Evolutionary conservation across 2,329 filamentous ascomycete species (phyloP).

Genomic region (Claviceps sp.): DNA sequence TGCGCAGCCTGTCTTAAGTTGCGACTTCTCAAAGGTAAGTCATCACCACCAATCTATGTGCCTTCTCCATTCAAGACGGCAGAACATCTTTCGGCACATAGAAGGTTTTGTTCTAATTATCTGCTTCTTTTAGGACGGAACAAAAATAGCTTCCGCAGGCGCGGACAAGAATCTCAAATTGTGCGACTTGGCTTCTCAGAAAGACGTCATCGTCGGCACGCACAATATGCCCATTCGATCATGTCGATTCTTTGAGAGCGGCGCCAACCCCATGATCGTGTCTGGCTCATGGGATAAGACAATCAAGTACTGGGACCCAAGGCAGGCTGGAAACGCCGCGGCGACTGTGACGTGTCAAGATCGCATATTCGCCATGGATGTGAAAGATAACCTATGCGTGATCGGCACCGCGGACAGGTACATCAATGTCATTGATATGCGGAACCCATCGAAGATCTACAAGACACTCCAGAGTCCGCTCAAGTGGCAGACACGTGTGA

Average conservation of each 20-base stretch:
- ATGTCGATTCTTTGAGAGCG: slow-evolving; percentile 63
- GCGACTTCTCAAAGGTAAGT: slow-evolving; percentile 77
- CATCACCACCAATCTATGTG: background rate
- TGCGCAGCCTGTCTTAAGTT: slow-evolving; percentile 69
- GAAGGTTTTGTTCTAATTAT: background rate
- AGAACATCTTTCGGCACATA: background rate
- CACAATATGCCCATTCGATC: slow-evolving; percentile 75
- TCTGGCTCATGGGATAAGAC: slow-evolving; percentile 91
- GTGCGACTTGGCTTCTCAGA: slow-evolving; percentile 61
- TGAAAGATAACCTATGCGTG: slow-evolving; percentile 76
- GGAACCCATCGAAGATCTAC: slow-evolving; percentile 80
- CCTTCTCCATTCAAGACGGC: background rate
- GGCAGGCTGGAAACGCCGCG: slow-evolving; percentile 45
- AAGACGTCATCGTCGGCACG: slow-evolving; percentile 61
- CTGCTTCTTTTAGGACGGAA: slow-evolving; percentile 57
- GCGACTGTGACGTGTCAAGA: slow-evolving; percentile 58
- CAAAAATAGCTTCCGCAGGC: slow-evolving; percentile 73
- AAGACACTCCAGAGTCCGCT: slow-evolving; percentile 92
- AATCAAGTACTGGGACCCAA: slow-evolving; percentile 78
- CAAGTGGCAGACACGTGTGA: slow-evolving; percentile 94
- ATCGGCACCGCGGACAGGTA: slow-evolving; percentile 89
- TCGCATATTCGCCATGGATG: slow-evolving; percentile 82
- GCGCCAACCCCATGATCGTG: slow-evolving; percentile 66
- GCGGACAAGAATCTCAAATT: slow-evolving; percentile 85
- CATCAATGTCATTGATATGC: slow-evolving; percentile 88